A percentile compares a stretch with the other conserved stretches of the same genome.
These are phyloP conservation scores for Pulveroboletus sp. DNA, from an alignment of 768 basidiomycete genomes.

Conservation along the genomic window DNA sequence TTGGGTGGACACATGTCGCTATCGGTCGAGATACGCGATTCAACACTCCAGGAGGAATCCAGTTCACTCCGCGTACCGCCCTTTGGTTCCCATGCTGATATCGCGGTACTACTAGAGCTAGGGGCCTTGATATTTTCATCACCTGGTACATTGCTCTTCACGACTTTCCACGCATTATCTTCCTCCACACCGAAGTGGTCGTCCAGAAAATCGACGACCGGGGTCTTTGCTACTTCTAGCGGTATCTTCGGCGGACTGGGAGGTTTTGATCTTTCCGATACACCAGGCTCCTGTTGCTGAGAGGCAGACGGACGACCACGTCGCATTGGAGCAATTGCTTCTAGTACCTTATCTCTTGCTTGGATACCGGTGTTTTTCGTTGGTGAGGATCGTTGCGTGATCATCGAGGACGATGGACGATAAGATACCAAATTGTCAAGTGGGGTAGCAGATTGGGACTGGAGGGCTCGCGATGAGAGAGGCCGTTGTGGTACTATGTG, in stretches of 20 bases:
- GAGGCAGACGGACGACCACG: slow-evolving; percentile 54
- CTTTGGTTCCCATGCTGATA: slow-evolving; percentile 28
- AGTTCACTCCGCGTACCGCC: slow-evolving; percentile 14
- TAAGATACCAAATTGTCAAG: slow-evolving; percentile 40
- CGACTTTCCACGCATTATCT: slow-evolving; percentile 46
- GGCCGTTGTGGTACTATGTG: slow-evolving; percentile 44
- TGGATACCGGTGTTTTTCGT: slow-evolving; percentile 51
- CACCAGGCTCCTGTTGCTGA: slow-evolving; percentile 33
- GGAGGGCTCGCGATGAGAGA: slow-evolving; percentile 40
- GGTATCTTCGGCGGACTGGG: slow-evolving; percentile 18
- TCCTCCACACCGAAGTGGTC: slow-evolving; percentile 38
- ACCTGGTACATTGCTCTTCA: slow-evolving; percentile 22
- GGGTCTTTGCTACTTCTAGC: slow-evolving; percentile 11
- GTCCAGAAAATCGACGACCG: slow-evolving; percentile 32
- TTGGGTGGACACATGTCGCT: slow-evolving; percentile 21
- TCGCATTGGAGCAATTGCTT: slow-evolving; percentile 76
- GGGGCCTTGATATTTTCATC: slow-evolving; percentile 13
- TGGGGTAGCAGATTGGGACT: slow-evolving; percentile 24
- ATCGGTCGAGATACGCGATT: slow-evolving; percentile 23
- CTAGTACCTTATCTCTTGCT: slow-evolving; percentile 71
- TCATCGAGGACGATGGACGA: slow-evolving; percentile 23
- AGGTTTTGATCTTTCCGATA: slow-evolving; percentile 29
- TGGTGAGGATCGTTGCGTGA: slow-evolving; percentile 13
- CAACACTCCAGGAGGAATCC: slow-evolving; percentile 41
- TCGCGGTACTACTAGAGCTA: slow-evolving; percentile 24